Base-by-base conservation (phyloP, 345 rosid species). In the Bretschneidera sinensis region DNA sequence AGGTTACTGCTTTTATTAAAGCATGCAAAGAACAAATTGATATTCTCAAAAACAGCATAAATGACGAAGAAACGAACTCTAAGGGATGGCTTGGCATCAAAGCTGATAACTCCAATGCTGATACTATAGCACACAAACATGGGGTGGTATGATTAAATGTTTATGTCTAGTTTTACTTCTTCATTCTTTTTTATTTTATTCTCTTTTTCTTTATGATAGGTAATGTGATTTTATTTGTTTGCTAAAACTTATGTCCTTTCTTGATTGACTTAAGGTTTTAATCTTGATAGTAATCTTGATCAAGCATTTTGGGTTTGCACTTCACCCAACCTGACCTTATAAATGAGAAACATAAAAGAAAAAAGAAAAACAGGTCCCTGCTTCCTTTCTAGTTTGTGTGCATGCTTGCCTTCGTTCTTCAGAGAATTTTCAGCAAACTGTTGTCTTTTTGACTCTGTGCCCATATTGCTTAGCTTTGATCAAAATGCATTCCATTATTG, bases 11-110 rank as follows among this genome's bases (percentile, higher is more conserved):
- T 73, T 88, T 90, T 72, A 82, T 94, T 45, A 90, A 88, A 81
- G 78, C 83, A 61, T 86, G 99, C 76, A 91, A 86, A 79, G 95
- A 90, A 55, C 92, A 88, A 61, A 83, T 92, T 45, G 90, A 94
- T 72, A 68, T 90, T 62, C 88, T 88, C 14, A 83, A 90, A 59
- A 76, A 80, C 76, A 79, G 82, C 77, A 80, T 88, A 61, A 82
- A 71, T 13, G 72, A 79, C 51, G 99, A 89, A 78, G 90, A 85
- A 74, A 68, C 77, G 54, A 88, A 74, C 57, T 68, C 86, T 11
- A 95, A 79, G 68, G 88, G 95, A 48, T 95, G 97, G 97, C 92
- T 86, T 57, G 87, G 83, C 19, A 78, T 83, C 19, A 67, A 52
- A 61, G 72, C 66, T 21, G 88, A 86, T 68, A 74, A 66, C 62